phyloP scores from a whole-genome alignment of 148 eudicot species.

The Beta vulgaris region DNA sequence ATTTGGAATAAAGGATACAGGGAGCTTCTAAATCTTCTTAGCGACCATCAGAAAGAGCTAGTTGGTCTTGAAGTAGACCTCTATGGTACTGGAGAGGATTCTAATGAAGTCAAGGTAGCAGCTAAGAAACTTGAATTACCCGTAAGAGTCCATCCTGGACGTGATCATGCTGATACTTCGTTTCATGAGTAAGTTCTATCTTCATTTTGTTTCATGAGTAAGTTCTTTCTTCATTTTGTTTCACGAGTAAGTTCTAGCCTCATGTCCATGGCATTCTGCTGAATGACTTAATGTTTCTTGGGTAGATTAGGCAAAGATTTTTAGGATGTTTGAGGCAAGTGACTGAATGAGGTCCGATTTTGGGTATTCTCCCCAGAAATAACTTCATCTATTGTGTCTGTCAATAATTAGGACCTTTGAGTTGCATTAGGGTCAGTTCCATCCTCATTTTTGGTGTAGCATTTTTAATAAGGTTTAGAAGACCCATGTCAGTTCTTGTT shows the following conservation, averaged over 20 bases:
- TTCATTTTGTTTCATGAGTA: not conserved
- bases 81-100: constrained; percentile 90
- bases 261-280: not conserved
- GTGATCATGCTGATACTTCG: constrained; percentile 93
- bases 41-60: constrained; percentile 65
- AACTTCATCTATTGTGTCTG: not conserved
- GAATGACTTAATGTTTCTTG: not conserved
- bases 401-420: not conserved
- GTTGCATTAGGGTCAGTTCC: not conserved
- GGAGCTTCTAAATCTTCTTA: constrained; percentile 79
- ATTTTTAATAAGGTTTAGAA: not conserved
- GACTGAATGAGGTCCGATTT: not conserved
- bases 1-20: constrained; percentile 92
- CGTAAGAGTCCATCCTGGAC: constrained; percentile 75
- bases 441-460: not conserved
- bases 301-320: not conserved
- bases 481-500: not conserved
- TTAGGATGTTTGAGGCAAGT: not conserved
- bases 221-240: constrained; percentile 61
- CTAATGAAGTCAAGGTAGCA: constrained; percentile 64
- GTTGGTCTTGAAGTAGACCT: constrained; percentile 73
- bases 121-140: constrained; percentile 55
- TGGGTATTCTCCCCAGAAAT: not conserved
- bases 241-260: constrained; percentile 65
- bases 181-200: constrained; percentile 76